phyloP scores from a whole-genome alignment of 345 rosid genomes.

The Melastoma malabathricum region DNA sequence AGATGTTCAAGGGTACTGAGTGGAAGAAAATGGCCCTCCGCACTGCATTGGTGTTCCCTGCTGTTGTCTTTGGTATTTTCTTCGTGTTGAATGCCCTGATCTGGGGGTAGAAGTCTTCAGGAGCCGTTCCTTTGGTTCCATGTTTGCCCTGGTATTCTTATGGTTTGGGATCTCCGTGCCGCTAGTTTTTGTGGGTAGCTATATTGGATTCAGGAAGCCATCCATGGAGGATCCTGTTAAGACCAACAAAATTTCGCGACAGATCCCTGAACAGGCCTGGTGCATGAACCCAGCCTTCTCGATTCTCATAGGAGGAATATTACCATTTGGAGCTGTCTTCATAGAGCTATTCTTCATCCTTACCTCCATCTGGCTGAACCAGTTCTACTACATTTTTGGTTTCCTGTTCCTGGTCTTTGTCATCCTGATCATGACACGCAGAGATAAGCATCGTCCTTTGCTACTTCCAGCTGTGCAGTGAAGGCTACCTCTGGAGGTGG shows the following conservation, averaged over 20 bases:
- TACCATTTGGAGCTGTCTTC: slow-evolving; percentile 32
- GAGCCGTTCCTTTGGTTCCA: slow-evolving; percentile 36
- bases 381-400: slow-evolving; percentile 35
- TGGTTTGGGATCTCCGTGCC: slow-evolving; percentile 40
- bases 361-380: slow-evolving; percentile 35
- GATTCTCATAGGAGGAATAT: slow-evolving; percentile 24
- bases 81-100: slow-evolving; percentile 25
- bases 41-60: slow-evolving; percentile 31
- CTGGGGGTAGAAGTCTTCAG: slow-evolving; percentile 38
- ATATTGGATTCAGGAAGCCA: slow-evolving; percentile 23
- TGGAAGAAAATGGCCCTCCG: slow-evolving; percentile 25
- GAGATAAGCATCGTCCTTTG: slow-evolving; percentile 27
- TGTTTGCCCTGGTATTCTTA: slow-evolving; percentile 28
- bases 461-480: slow-evolving; percentile 35
- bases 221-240: slow-evolving; percentile 27
- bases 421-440: slow-evolving; percentile 24
- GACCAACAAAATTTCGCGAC: slow-evolving; percentile 32
- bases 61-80: slow-evolving; percentile 19
- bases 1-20: slow-evolving; percentile 25
- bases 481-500: slow-evolving; percentile 36
- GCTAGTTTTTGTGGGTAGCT: slow-evolving; percentile 27
- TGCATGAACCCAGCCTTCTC: slow-evolving; percentile 25
- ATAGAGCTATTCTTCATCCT: slow-evolving; percentile 32
- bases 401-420: slow-evolving; percentile 30
- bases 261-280: slow-evolving; percentile 28